phyloP scores from a whole-genome alignment of 495 filamentous ascomycete genomes.

The Lentithecium fluviatile region DNA sequence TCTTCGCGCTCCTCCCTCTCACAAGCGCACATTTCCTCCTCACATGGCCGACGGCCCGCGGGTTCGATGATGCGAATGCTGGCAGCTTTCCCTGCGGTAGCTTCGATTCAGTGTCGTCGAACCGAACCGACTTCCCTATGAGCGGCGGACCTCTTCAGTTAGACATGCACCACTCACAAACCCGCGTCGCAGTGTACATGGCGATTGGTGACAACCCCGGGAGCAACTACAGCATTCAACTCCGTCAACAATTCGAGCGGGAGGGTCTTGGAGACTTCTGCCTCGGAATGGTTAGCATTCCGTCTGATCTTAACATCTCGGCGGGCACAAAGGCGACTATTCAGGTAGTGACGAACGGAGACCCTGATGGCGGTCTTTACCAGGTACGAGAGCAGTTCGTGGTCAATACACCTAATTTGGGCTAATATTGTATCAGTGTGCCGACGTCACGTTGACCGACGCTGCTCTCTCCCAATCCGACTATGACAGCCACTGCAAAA shows the following conservation, averaged over 20 bases:
- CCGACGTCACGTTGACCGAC: conserved; percentile 59
- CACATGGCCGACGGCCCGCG: conserved; percentile 55
- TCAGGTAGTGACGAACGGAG: conserved; percentile 56
- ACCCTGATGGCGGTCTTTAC: conserved; percentile 37
- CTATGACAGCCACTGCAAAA: conserved; percentile 52
- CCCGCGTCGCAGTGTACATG: conserved; percentile 57
- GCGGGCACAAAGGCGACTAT: conserved; percentile 62
- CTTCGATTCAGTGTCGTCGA: conserved; percentile 48
- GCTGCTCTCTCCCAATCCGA: conserved; percentile 40
- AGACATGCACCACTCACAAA: conserved; percentile 55
- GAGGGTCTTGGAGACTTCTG: conserved; percentile 59
- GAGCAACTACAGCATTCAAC: conserved; percentile 55
- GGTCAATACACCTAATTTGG: neutral
- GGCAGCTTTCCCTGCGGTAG: conserved; percentile 59
- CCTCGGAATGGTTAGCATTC: conserved; percentile 47
- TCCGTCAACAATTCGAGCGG: conserved; percentile 51
- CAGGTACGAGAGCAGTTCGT: conserved; percentile 24
- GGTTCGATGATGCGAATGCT: conserved; percentile 53
- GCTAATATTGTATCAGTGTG: conserved; percentile 49
- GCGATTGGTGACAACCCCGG: conserved; percentile 54
- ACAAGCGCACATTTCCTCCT: conserved; percentile 61
- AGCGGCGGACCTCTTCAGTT: conserved; percentile 53
- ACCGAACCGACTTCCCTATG: conserved; percentile 54
- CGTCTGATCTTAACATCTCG: conserved; percentile 42
- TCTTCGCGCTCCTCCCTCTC: conserved; percentile 40